Evolutionary conservation across 495 filamentous ascomycete species (phyloP).

Genomic region (Tuber melanosporum): DNA sequence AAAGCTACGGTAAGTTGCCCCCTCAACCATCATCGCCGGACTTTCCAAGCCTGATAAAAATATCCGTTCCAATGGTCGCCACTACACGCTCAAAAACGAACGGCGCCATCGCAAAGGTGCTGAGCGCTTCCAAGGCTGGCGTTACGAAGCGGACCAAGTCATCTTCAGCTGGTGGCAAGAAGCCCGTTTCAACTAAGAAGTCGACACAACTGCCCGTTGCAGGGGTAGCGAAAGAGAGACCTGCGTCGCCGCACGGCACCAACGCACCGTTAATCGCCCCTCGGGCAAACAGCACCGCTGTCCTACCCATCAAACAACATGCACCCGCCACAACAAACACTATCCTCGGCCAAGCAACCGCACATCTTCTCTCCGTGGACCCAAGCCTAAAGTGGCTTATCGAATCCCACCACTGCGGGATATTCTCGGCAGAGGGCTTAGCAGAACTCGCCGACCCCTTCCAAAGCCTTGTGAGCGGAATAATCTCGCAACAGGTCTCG

Average conservation of each 20-base stretch:
- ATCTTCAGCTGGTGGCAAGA: conserved; percentile 17
- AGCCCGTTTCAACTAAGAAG: conserved; percentile 6
- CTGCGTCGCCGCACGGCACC: conserved; percentile 45
- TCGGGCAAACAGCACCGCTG: conserved; percentile 58
- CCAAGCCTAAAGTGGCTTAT: conserved; percentile 66
- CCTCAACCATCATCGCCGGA: background rate
- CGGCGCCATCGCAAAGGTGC: conserved; percentile 9
- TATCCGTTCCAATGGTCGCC: conserved; percentile 11
- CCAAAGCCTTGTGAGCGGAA: conserved; percentile 68
- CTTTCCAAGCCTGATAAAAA: background rate
- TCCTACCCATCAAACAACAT: conserved; percentile 58
- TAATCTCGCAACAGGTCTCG: conserved; percentile 94
- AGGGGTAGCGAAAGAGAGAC: conserved; percentile 7
- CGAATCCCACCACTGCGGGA: conserved; percentile 61
- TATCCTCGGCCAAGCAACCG: conserved; percentile 69
- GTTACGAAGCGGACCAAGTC: conserved; percentile 31
- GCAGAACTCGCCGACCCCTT: conserved; percentile 84
- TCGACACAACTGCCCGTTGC: conserved; percentile 6
- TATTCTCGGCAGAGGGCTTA: conserved; percentile 77
- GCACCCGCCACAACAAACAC: conserved; percentile 56
- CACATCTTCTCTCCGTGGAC: conserved; percentile 70
- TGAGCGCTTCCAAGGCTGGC: conserved; percentile 19
- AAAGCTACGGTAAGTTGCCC: background rate
- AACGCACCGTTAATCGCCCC: conserved; percentile 78
- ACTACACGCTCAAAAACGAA: conserved; percentile 19